Base-by-base conservation (phyloP, 257 asterid species). In the Fraxinus americana region DNA sequence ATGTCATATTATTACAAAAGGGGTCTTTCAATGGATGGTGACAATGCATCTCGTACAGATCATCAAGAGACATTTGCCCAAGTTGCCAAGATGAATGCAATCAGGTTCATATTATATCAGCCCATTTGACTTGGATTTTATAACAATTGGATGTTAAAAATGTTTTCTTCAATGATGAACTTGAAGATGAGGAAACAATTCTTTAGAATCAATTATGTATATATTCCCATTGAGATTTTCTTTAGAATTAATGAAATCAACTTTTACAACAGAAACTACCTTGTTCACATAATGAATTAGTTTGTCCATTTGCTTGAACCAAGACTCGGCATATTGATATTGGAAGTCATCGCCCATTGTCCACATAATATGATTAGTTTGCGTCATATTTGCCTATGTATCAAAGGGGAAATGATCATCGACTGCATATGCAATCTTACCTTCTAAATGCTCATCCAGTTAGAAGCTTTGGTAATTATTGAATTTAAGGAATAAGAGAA, bases 261-360 rank as follows among this genome's bases (percentile, higher is more conserved):
- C 59, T 48, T 43, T 48, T 4, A 16, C 59, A 48, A 48, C 59
- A 61, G 17, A 63, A 13, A 32, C 39, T 82, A 90, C 98, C 98
- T 84, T 88, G 84, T 92, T 93, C 71, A 93, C 97, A 68, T 93
- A 86, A 84, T 93, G 96, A 78, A 93, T 93, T 72, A 93, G 88
- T 83, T 93, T 93, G 85, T 93, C 98, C 97, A 93, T 93, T 81
- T 93, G 88, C 87, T 89, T 93, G 91, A 92, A 93, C 98, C 98
- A 93, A 38, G 92, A 81, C 78, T 92, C 98, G 0, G 96, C 97
- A 75, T 92, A 93, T 69, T 89, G 94, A 85, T 93, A 93, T 77
- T 86, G 87, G 82, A 93, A 93, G 81, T 92, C 98, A 72, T 93
- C 93, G 52, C 98, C 98, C 98, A 93, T 93, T 32, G 98, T 92